Conservation (phyloP, 2,329 filamentous ascomycete species). For the Phyllosticta paracitricarpa region DNA sequence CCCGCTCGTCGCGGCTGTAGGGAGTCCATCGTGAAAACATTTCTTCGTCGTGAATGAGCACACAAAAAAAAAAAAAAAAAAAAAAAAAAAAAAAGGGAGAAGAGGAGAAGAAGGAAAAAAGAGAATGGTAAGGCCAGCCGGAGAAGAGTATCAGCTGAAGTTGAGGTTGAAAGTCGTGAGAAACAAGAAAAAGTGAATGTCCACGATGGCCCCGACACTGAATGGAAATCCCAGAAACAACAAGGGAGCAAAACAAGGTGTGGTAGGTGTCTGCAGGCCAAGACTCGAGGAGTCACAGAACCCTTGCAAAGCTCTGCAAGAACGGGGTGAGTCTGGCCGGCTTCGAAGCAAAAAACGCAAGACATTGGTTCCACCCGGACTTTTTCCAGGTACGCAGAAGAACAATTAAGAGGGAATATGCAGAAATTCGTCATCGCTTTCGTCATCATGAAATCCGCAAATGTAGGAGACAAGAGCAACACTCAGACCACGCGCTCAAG, state of each 20-base stretch:
- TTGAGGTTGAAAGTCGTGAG: too few relatives aligned
- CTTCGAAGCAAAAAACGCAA: not conserved
- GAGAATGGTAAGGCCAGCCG: not conserved
- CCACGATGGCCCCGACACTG: not conserved
- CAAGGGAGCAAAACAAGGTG: not conserved
- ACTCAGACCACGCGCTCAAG: not conserved
- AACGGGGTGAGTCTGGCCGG: not conserved
- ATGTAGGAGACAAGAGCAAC: not conserved
- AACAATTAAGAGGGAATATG: constrained; percentile 2
- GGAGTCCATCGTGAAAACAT: not conserved
- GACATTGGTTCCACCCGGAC: too few relatives aligned
- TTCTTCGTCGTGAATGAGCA: not conserved
- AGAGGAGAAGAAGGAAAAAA: not conserved
- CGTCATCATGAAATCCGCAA: constrained; percentile 4
- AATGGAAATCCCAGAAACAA: not conserved
- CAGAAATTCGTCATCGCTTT: constrained; percentile 6
- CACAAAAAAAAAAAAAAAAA: not conserved
- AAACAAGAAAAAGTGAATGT: not conserved
- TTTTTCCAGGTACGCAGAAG: not conserved
- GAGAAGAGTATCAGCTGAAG: not conserved
- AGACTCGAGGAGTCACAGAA: not conserved
- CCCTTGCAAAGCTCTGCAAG: not conserved
- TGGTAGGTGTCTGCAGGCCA: not conserved
- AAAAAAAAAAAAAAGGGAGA: not conserved
- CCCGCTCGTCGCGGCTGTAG: not conserved